Conservation (phyloP, 176 grass and related monocot species). For the Triticum turgidum region DNA sequence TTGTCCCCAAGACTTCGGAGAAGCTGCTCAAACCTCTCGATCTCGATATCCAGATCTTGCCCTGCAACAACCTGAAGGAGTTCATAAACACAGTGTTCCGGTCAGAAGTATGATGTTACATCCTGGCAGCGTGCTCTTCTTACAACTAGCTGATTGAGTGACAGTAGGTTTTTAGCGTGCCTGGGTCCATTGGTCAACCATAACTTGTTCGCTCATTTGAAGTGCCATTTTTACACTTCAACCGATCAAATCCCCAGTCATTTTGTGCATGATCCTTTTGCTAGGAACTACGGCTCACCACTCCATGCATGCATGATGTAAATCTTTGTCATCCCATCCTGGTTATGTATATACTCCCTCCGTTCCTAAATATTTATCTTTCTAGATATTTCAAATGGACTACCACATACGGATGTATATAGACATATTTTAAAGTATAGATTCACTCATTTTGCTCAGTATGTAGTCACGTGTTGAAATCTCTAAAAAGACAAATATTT, state of each 20-base stretch:
- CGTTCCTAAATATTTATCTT: too few species aligned
- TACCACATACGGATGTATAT: too few species aligned
- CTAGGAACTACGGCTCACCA: neutral
- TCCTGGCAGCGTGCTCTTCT: neutral
- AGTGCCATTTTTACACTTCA: constrained; percentile 12
- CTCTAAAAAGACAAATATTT: too few species aligned
- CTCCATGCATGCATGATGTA: neutral
- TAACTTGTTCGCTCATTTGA: neutral
- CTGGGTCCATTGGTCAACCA: neutral
- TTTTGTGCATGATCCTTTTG: neutral
- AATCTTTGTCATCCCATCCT: neutral
- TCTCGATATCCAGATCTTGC: constrained; percentile 55
- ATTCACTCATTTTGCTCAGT: too few species aligned
- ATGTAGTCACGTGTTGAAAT: too few species aligned
- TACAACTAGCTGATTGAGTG: neutral
- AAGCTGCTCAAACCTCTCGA: constrained; percentile 53
- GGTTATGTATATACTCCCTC: neutral
- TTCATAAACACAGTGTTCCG: constrained; percentile 65
- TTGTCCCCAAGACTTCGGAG: constrained; percentile 63
- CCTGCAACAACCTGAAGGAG: constrained; percentile 87
- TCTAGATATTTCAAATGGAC: too few species aligned
- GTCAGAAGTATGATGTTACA: constrained; percentile 6
- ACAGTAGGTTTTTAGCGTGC: constrained; percentile 6
- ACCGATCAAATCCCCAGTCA: neutral
- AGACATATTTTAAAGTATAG: too few species aligned